Base-by-base conservation (phyloP, 352 stramenopile species). In the Pythium plurisporium region DNA sequence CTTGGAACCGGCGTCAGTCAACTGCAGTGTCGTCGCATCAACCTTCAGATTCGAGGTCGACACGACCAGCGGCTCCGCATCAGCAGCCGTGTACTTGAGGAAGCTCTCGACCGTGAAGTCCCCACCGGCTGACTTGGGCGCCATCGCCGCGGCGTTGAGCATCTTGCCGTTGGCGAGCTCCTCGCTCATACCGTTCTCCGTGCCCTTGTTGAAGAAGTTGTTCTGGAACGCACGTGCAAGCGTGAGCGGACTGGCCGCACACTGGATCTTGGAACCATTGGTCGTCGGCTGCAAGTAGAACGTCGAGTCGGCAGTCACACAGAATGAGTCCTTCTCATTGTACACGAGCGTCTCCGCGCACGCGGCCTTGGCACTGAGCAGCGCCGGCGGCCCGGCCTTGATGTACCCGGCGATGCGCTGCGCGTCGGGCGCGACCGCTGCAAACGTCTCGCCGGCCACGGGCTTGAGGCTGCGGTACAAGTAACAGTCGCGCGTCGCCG, bases 191-290 rank as follows among this genome's bases (percentile, higher is more conserved):
- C 31, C 31, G 11, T 38, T 61, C 20, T 61, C 53, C 0, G 53
- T 46, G 41, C 53, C 53, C 34, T 61, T 61, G 53, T 54, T 61
- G 23, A 54, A 61, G 26, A 40, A 61, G 43, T 61, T 61, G 53
- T 61, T 61, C 25, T 61, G 42, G 42, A 54, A 53, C 53, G 53
- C 29, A 5, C 53, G 53, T 26, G 54, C 9, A 11, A 61, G 43
- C 23, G 53, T 54, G 12, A 61, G 43, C 1, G 53, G 42, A 40
- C 53, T 54, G 7, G 42, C 37, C 33, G 53, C 53, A 26, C 53
- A 61, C 53, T 61, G 53, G 3, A 29, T 37, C 15, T 20, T 53
- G 5, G 38, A 14, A 3, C 23, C 22, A 37, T 36, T 59, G 31
- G 52, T 43, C 5, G 52, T 14, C 11, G 53, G 23, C 11, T 40